Evolutionary conservation across 768 basidiomycete species (phyloP).

Genomic region (Coprinopsis marcescibilis): DNA sequence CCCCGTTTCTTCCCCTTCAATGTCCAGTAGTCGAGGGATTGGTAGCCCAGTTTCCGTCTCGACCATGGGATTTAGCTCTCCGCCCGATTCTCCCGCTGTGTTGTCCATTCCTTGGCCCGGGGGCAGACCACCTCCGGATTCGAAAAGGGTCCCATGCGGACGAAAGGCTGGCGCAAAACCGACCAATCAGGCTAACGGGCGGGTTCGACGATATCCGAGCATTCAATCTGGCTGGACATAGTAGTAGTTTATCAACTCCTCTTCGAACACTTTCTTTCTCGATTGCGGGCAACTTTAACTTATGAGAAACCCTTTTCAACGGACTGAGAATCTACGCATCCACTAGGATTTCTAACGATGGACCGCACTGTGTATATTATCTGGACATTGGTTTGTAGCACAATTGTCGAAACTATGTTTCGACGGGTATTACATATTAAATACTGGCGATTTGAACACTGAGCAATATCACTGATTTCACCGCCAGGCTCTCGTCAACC

Average conservation of each 20-base stretch:
- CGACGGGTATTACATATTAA: neutral
- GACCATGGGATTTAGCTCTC: conserved; percentile 6
- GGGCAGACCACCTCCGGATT: neutral
- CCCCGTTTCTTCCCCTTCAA: neutral
- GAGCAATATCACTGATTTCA: neutral
- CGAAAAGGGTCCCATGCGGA: neutral
- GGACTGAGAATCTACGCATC: no score
- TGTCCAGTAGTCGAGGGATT: neutral
- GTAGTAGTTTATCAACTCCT: no score
- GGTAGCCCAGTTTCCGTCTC: neutral
- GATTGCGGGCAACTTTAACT: no score
- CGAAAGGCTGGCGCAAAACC: neutral
- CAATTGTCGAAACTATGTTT: no score
- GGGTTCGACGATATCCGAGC: neutral
- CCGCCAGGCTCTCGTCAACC: no score
- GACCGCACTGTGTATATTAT: no score
- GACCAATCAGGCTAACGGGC: neutral
- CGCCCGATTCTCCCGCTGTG: conserved; percentile 2
- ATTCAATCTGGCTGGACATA: neutral
- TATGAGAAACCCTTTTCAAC: no score
- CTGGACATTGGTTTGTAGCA: no score
- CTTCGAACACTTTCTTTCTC: no score
- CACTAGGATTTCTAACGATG: no score
- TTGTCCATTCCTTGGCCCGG: conserved; percentile 2
- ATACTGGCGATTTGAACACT: neutral